Evolutionary conservation across 306 rosid species (phyloP).

Genomic region (Amphicarpaea edgeworthii): DNA sequence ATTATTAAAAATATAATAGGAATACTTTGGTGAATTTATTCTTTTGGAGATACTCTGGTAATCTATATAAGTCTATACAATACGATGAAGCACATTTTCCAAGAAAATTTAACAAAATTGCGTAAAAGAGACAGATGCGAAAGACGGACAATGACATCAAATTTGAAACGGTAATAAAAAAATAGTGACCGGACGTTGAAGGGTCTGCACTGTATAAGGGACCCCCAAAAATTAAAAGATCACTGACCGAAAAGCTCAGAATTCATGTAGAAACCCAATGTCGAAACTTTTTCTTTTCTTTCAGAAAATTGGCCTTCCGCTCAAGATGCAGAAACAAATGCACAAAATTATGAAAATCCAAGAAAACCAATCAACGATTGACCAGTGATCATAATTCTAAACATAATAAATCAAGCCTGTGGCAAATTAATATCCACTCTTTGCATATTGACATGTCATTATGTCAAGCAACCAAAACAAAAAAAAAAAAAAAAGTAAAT

Average conservation of each 20-base stretch:
- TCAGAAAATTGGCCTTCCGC: slow-evolving; percentile 38
- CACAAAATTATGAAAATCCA: slow-evolving; percentile 7
- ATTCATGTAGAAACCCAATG: slow-evolving; percentile 36
- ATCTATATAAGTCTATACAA: no score
- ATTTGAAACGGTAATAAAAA: slow-evolving; percentile 72
- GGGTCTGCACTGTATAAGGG: slow-evolving; percentile 48
- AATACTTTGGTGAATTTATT: no score
- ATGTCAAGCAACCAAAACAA: neutral
- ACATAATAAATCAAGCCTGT: slow-evolving; percentile 37
- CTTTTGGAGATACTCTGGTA: no score
- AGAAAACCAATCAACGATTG: neutral
- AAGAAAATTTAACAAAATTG: slow-evolving; percentile 48
- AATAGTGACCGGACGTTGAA: slow-evolving; percentile 59
- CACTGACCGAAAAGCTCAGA: slow-evolving; percentile 50
- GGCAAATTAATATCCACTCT: slow-evolving; percentile 35
- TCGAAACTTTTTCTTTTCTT: slow-evolving; percentile 9
- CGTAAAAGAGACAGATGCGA: slow-evolving; percentile 54
- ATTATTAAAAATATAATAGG: no score
- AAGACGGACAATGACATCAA: slow-evolving; percentile 66
- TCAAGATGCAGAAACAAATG: slow-evolving; percentile 21
- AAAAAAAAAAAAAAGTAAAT: neutral
- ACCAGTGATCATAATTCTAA: slow-evolving; percentile 1
- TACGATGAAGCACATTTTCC: slow-evolving; percentile 48
- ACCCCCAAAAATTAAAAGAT: slow-evolving; percentile 47
- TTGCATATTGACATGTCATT: slow-evolving; percentile 36